Percentiles rank a stretch among this genome's conserved stretches.
phyloP scores from a whole-genome alignment of 2,329 filamentous ascomycete genomes.

The Trichoderma sp. region DNA sequence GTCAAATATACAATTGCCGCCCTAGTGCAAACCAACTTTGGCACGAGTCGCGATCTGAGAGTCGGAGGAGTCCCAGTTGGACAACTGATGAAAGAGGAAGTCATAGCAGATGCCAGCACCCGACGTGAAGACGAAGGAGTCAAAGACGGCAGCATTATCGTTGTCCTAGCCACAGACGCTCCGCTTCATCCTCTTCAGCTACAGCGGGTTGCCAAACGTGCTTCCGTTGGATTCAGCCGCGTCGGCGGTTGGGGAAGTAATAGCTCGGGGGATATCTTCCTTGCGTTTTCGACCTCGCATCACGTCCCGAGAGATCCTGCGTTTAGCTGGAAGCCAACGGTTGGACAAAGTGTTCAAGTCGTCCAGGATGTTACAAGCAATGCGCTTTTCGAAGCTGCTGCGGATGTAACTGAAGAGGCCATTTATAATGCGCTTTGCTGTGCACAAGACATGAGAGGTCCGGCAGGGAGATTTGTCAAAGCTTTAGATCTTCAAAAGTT shows the following conservation, averaged over 20 bases:
- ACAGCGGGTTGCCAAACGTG: constrained; percentile 53
- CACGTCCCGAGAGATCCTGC: constrained; percentile 33
- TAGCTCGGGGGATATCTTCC: constrained; percentile 59
- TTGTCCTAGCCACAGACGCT: constrained; percentile 58
- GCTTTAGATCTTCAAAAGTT: constrained; percentile 47
- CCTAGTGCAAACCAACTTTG: constrained; percentile 61
- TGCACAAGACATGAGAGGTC: constrained; percentile 57
- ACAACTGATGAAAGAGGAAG: constrained; percentile 40
- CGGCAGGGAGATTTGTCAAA: constrained; percentile 47
- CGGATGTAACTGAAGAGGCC: constrained; percentile 62
- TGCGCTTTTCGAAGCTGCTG: constrained; percentile 58
- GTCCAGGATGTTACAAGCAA: constrained; percentile 60
- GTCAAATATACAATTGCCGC: constrained; percentile 54
- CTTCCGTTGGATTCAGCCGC: constrained; percentile 54
- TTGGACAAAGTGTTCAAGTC: constrained; percentile 28
- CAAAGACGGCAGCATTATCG: constrained; percentile 59
- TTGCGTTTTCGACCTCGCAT: constrained; percentile 59
- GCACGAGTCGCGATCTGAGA: constrained; percentile 49
- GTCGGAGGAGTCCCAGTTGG: constrained; percentile 58
- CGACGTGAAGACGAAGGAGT: constrained; percentile 39
- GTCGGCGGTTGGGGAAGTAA: constrained; percentile 58
- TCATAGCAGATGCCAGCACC: constrained; percentile 35
- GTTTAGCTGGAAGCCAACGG: constrained; percentile 41
- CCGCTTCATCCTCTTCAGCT: constrained; percentile 55
- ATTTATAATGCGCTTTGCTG: constrained; percentile 63